Percentiles rank a stretch among this genome's conserved stretches.
Evolutionary conservation across 2,329 filamentous ascomycete genomes (phyloP).

Genomic region (Calonectria pseudoturangicola): DNA sequence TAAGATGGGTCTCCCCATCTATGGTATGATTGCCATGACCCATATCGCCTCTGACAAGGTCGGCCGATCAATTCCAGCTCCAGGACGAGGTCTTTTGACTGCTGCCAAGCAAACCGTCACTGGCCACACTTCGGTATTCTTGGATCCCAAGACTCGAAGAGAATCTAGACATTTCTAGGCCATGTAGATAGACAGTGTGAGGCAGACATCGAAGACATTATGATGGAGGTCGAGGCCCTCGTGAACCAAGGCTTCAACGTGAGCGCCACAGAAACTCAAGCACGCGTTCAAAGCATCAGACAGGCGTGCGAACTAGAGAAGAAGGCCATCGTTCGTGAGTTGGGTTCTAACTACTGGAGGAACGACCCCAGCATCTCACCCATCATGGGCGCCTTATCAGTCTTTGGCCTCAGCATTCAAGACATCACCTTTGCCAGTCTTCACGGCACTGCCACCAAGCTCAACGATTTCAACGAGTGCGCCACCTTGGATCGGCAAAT

Average conservation of each 20-base stretch:
- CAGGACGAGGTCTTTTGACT: background rate
- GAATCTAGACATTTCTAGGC: background rate
- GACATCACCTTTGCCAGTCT: background rate
- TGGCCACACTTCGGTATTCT: background rate
- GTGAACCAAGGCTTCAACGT: background rate
- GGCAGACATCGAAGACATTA: background rate
- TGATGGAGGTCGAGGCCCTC: background rate
- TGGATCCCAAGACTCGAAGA: background rate
- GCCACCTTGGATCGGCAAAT: background rate
- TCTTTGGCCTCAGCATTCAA: background rate
- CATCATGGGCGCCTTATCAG: background rate
- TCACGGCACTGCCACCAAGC: background rate
- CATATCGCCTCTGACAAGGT: background rate
- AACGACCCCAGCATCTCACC: conserved; percentile 4
- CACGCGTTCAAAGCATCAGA: background rate
- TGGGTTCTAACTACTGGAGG: background rate
- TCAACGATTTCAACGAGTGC: background rate
- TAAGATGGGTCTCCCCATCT: background rate
- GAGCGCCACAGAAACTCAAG: background rate
- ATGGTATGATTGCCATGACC: background rate
- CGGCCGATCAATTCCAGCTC: background rate
- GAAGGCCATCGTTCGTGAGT: background rate
- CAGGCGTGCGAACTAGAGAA: background rate
- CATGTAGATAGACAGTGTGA: background rate
- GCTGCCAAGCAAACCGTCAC: background rate